These are phyloP conservation scores for Perkinsus olseni DNA, from an alignment of 169 alveolate genomes.

Conservation along the genomic window DNA sequence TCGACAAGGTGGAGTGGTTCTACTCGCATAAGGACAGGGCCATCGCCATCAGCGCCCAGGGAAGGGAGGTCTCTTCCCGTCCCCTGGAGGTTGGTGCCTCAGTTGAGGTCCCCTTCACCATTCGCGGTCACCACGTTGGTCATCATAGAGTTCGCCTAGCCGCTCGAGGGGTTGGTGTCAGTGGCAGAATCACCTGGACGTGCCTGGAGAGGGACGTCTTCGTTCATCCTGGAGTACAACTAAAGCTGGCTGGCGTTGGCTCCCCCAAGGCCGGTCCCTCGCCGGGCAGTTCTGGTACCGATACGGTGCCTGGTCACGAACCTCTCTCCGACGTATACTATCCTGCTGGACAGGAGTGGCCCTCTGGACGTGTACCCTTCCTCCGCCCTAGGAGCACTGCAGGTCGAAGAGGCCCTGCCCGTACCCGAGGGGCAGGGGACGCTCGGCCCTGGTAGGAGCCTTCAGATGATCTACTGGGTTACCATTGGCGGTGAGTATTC, in stretches of 20 bases:
- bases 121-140: background rate
- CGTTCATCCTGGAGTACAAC: background rate
- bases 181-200: background rate
- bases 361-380: background rate
- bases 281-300: background rate
- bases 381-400: background rate
- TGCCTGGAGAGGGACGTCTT: background rate
- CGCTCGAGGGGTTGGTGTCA: background rate
- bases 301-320: background rate
- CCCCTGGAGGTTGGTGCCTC: background rate
- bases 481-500: background rate
- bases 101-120: background rate
- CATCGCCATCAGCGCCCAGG: background rate
- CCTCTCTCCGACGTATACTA: background rate
- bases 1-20: background rate
- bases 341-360: background rate
- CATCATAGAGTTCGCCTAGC: background rate
- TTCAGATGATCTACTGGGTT: background rate
- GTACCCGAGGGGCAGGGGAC: background rate
- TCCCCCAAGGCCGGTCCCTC: background rate
- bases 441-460: background rate
- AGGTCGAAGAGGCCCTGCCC: background rate
- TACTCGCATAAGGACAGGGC: background rate
- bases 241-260: background rate
- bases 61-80: background rate